These are phyloP conservation scores for Neurospora sp. DNA, from an alignment of 495 filamentous ascomycete genomes.

Conservation along the genomic window DNA sequence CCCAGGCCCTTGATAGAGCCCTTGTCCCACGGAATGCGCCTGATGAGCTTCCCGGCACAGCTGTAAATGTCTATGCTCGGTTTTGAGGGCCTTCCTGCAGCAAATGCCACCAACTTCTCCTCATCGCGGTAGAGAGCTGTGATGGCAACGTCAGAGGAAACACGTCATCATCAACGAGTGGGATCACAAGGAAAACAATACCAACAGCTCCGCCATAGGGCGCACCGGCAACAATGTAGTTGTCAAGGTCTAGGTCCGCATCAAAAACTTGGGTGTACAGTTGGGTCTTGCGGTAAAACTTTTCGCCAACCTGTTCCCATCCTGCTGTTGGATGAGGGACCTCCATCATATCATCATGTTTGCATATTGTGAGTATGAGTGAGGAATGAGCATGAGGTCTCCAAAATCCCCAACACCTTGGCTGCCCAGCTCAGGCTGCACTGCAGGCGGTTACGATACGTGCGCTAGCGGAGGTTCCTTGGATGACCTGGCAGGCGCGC, in stretches of 20 bases:
- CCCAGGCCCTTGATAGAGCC: constrained; percentile 80
- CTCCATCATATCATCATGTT: constrained; percentile 36
- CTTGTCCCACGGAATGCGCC: constrained; percentile 70
- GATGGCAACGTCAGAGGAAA: constrained; percentile 5
- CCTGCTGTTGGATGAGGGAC: constrained; percentile 64
- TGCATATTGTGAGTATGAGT: constrained; percentile 50
- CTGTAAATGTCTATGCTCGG: constrained; percentile 91
- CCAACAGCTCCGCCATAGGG: constrained; percentile 92
- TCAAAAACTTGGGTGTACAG: constrained; percentile 89
- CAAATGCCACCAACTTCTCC: constrained; percentile 65
- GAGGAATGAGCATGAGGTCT: constrained; percentile 78
- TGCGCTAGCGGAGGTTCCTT: background rate
- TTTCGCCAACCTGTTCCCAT: constrained; percentile 86
- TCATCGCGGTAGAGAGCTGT: constrained; percentile 85
- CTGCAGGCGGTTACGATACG: background rate
- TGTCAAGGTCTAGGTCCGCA: constrained; percentile 85
- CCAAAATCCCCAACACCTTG: constrained; percentile 29
- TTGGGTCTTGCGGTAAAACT: constrained; percentile 87
- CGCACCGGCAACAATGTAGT: constrained; percentile 84
- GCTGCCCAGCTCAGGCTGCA: background rate
- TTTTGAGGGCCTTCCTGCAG: constrained; percentile 60
- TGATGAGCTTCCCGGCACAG: constrained; percentile 74
- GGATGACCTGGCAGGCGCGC: background rate
- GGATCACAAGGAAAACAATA: constrained; percentile 26
- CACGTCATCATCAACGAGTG: background rate